phyloP scores from a whole-genome alignment of 768 basidiomycete species.

The Leccinum sublutescens region DNA sequence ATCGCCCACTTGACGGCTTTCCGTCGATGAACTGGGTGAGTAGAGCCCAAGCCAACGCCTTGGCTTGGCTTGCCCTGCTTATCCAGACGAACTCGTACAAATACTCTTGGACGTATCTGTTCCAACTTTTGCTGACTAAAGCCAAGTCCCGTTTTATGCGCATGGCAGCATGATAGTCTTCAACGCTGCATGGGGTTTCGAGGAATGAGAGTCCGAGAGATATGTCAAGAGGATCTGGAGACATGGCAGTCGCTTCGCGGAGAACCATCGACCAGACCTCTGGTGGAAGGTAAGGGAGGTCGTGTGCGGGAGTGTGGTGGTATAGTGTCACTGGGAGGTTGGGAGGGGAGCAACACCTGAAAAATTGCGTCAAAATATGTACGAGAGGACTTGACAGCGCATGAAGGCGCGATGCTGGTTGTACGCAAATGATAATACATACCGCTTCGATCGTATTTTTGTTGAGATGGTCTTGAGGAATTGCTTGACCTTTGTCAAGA shows the following conservation, averaged over 20 bases:
- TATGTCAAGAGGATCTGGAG: constrained; percentile 46
- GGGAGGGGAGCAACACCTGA: constrained; percentile 8
- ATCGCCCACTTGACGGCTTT: constrained; percentile 40
- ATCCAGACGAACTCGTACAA: constrained; percentile 75
- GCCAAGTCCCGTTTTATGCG: constrained; percentile 48
- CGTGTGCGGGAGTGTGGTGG: constrained; percentile 31
- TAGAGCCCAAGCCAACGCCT: constrained; percentile 43
- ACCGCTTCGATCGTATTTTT: constrained; percentile 17
- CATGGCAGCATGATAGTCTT: constrained; percentile 49
- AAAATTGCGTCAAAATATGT: constrained; percentile 4
- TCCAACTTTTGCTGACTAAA: constrained; percentile 57
- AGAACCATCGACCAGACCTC: constrained; percentile 70
- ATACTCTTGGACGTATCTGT: constrained; percentile 50
- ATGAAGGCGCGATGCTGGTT: neutral
- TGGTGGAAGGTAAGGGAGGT: constrained; percentile 49
- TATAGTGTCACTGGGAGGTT: constrained; percentile 14
- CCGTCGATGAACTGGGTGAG: constrained; percentile 42
- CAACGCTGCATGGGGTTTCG: constrained; percentile 41
- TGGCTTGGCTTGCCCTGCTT: constrained; percentile 49
- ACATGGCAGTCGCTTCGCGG: constrained; percentile 50
- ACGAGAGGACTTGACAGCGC: neutral
- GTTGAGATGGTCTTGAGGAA: constrained; percentile 17
- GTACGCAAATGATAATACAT: constrained; percentile 1
- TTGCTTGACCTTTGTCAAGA: constrained; percentile 20
- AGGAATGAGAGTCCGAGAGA: constrained; percentile 59